Conservation (phyloP, 192 early-diverging fungal genomes). For the Gorgonomyces haynaldii region DNA sequence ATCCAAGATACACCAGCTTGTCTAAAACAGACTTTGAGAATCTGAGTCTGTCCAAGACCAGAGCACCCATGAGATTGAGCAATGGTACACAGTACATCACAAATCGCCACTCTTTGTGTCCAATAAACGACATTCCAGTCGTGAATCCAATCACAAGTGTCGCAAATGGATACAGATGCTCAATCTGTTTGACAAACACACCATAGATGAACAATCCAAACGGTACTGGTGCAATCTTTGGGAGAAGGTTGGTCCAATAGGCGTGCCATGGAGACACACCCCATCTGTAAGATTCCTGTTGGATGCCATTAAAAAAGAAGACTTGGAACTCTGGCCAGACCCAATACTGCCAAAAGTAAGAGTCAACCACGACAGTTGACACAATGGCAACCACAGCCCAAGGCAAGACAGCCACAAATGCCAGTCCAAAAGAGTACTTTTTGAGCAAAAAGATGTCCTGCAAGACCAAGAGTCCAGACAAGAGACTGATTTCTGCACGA, state of each 20-base stretch:
- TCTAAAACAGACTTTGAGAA: conserved; percentile 11
- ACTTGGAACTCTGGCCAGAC: conserved; percentile 67
- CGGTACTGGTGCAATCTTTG: conserved; percentile 58
- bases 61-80: conserved; percentile 59
- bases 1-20: neutral
- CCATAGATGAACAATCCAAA: conserved; percentile 53
- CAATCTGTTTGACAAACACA: conserved; percentile 1
- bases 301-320: conserved; percentile 64
- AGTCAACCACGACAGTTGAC: conserved; percentile 50
- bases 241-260: conserved; percentile 65
- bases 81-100: conserved; percentile 76
- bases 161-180: neutral
- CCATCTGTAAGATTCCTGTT: conserved; percentile 49
- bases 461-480: conserved; percentile 35
- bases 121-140: conserved; percentile 55
- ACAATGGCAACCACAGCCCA: conserved; percentile 14
- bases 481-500: conserved; percentile 44
- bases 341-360: conserved; percentile 61
- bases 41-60: conserved; percentile 2
- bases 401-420: conserved; percentile 1
- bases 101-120: conserved; percentile 96
- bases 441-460: conserved; percentile 17
- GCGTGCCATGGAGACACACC: conserved; percentile 59
- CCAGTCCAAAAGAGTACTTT: conserved; percentile 9
- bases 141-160: conserved; percentile 20